A percentile compares a stretch with the other conserved stretches of the same genome.
Conservation (phyloP, 768 basidiomycete genomes). For the Cantharellus anzutake region DNA sequence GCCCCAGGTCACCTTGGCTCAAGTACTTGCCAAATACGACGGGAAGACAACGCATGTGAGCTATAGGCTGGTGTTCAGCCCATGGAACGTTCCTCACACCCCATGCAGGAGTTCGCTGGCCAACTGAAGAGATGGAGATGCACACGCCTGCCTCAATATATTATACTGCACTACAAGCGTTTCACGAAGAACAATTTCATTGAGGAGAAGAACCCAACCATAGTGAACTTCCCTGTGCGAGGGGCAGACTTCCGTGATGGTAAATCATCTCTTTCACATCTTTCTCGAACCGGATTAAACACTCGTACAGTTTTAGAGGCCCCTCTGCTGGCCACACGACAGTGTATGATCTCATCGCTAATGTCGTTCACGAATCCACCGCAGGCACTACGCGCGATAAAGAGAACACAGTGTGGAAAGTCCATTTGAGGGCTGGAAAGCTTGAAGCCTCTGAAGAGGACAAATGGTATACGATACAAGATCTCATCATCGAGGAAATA, state of each 20-base stretch:
- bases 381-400: conserved; percentile 92
- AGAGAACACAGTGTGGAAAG: conserved; percentile 84
- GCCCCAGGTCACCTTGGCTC: conserved; percentile 85
- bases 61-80: conserved; percentile 9
- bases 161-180: conserved; percentile 88
- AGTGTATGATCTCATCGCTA: conserved; percentile 86
- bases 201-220: conserved; percentile 97
- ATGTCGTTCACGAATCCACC: conserved; percentile 86
- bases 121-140: conserved; percentile 82
- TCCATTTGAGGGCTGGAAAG: conserved; percentile 49
- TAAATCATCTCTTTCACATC: conserved; percentile 25
- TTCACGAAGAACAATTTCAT: conserved; percentile 95
- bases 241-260: conserved; percentile 88
- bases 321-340: conserved; percentile 33
- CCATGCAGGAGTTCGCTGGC: conserved; percentile 55
- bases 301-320: conserved; percentile 55
- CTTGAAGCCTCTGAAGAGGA: conserved; percentile 65
- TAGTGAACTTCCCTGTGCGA: conserved; percentile 89
- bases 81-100: background rate
- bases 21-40: conserved; percentile 85
- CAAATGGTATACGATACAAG: conserved; percentile 93
- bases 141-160: conserved; percentile 72
- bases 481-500: conserved; percentile 91
- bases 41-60: conserved; percentile 72
- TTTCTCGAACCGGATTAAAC: conserved; percentile 2